These are phyloP conservation scores for Fusarium sulawesiense DNA, from an alignment of 2,329 filamentous ascomycete genomes.

Conservation along the genomic window DNA sequence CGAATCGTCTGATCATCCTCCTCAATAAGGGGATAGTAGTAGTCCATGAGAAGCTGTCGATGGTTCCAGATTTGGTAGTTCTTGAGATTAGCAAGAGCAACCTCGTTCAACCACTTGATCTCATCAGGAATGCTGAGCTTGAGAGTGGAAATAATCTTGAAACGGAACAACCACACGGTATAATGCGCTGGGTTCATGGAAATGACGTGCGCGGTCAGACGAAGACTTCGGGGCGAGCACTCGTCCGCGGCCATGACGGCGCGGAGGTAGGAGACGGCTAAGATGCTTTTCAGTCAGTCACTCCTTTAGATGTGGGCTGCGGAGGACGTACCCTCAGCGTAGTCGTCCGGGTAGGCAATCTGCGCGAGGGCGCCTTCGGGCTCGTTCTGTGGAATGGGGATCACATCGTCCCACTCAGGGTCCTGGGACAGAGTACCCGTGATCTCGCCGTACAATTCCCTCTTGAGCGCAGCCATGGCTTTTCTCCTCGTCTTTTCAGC, in stretches of 20 bases:
- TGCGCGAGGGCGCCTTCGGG: conserved; percentile 86
- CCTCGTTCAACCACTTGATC: conserved; percentile 85
- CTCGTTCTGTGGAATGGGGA: conserved; percentile 85
- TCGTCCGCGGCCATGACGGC: conserved; percentile 93
- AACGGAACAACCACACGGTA: conserved; percentile 97
- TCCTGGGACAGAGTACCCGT: conserved; percentile 65
- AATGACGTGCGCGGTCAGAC: conserved; percentile 90
- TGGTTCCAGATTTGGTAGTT: conserved; percentile 99
- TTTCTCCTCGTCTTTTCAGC: conserved; percentile 60
- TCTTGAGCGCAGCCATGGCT: conserved; percentile 63
- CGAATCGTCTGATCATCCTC: conserved; percentile 64
- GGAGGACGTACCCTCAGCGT: conserved; percentile 74
- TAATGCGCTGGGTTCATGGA: conserved; percentile 96
- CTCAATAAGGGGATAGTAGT: conserved; percentile 69
- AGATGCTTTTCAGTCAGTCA: conserved; percentile 40
- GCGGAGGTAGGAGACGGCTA: conserved; percentile 90
- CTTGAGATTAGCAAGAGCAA: conserved; percentile 87
- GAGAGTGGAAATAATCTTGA: conserved; percentile 78
- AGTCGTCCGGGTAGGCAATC: conserved; percentile 91
- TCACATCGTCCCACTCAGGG: conserved; percentile 84
- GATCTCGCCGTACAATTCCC: conserved; percentile 65
- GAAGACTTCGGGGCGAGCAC: conserved; percentile 79
- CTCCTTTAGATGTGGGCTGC: conserved; percentile 20
- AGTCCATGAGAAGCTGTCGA: conserved; percentile 72
- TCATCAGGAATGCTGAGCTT: conserved; percentile 75